Evolutionary conservation across 345 rosid species (phyloP).

Genomic region (Moricandia arvensis): DNA sequence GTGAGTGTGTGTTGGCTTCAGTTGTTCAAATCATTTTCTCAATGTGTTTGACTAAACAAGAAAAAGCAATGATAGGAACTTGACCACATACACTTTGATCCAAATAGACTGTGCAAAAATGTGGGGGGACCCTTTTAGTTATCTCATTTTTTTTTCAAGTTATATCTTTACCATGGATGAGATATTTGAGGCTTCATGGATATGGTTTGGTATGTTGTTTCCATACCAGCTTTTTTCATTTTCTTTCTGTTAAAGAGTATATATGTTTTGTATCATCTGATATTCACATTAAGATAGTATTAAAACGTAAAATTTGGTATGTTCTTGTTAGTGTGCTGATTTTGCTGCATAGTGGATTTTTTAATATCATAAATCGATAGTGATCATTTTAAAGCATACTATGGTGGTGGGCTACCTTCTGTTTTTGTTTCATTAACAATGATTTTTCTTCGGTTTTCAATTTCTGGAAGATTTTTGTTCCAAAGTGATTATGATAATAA

Average conservation of each 20-base stretch:
- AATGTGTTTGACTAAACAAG: conserved; percentile 33
- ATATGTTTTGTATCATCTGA: neutral
- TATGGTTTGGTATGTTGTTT: conserved; percentile 34
- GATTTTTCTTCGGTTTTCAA: neutral
- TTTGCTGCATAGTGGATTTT: conserved; percentile 17
- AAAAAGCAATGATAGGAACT: conserved; percentile 41
- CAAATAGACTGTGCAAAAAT: conserved; percentile 14
- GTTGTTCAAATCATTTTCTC: conserved; percentile 32
- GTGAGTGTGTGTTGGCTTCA: neutral
- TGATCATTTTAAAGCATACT: conserved; percentile 31
- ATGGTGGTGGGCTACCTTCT: conserved; percentile 26
- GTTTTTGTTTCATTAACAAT: neutral
- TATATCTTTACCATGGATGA: conserved; percentile 7
- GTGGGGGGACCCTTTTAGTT: conserved; percentile 21
- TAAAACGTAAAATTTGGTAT: neutral
- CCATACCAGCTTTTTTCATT: conserved; percentile 17
- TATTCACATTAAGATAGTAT: neutral
- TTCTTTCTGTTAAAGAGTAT: neutral
- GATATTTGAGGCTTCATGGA: conserved; percentile 19
- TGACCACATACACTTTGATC: conserved; percentile 25
- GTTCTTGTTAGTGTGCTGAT: conserved; percentile 22
- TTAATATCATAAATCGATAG: neutral
- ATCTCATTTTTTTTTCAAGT: conserved; percentile 7
- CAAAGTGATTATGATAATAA: neutral
- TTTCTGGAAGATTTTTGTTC: neutral